Evolutionary conservation across 805 yeast genomes (phyloP).

Genomic region (Cyberlindnera maritima): DNA sequence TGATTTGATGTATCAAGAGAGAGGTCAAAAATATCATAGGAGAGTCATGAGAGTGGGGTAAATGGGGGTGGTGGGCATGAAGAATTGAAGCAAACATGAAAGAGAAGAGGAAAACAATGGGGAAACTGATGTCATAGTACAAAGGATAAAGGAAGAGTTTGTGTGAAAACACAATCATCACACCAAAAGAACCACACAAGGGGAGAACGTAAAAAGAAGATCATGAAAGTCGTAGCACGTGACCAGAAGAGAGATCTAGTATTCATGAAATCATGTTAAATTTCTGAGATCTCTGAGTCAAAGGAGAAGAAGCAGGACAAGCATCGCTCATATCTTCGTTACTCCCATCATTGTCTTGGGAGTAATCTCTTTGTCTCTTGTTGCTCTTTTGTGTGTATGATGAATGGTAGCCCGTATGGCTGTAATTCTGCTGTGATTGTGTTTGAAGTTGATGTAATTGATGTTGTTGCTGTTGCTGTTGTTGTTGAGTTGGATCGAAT

Average conservation of each 20-base stretch:
- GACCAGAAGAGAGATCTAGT: background rate
- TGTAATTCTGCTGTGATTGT: background rate
- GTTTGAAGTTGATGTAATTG: constrained; percentile 9
- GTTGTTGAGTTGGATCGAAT: background rate
- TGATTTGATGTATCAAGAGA: background rate
- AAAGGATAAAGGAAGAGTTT: background rate
- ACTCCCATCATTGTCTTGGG: constrained; percentile 1
- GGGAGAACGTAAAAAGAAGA: background rate
- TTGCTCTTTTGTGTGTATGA: constrained; percentile 1
- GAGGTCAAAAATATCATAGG: background rate
- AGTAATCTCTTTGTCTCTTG: constrained; percentile 7
- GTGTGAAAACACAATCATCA: background rate
- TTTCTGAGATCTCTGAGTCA: constrained; percentile 22
- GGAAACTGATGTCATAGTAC: background rate
- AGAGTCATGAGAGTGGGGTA: background rate
- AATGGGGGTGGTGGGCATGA: background rate
- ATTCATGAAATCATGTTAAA: constrained; percentile 11
- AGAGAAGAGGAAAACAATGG: background rate
- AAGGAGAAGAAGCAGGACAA: constrained; percentile 18
- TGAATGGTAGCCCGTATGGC: background rate
- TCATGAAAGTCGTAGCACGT: background rate
- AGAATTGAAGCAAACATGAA: constrained; percentile 1
- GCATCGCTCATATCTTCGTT: constrained; percentile 4
- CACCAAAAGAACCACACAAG: background rate
- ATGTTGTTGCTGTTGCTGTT: background rate